phyloP scores from a whole-genome alignment of 2,329 filamentous ascomycete species.

The Fusarium avenaceum region DNA sequence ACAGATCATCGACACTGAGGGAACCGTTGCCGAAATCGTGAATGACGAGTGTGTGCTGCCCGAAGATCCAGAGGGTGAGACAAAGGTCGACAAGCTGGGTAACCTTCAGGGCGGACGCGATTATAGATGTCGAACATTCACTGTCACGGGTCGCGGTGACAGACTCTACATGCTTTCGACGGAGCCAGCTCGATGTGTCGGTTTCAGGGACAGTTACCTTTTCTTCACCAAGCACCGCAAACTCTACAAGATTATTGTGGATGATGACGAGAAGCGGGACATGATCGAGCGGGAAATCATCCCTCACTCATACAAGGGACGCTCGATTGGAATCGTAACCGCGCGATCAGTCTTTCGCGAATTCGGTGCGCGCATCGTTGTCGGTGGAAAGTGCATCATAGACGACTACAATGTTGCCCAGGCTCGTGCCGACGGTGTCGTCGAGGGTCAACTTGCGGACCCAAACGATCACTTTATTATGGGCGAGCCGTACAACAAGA shows the following conservation, averaged over 20 bases:
- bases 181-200: conserved; percentile 94
- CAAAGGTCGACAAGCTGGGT: conserved; percentile 92
- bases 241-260: conserved; percentile 97
- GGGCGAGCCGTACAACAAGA: conserved; percentile 95
- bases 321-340: conserved; percentile 96
- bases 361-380: conserved; percentile 93
- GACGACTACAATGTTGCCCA: conserved; percentile 91
- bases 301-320: conserved; percentile 97
- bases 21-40: conserved; percentile 89
- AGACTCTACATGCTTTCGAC: conserved; percentile 98
- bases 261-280: conserved; percentile 96
- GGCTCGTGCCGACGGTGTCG: conserved; percentile 79
- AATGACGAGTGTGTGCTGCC: conserved; percentile 93
- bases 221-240: conserved; percentile 99
- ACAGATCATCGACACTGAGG: conserved; percentile 92
- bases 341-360: conserved; percentile 97
- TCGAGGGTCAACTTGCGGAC: conserved; percentile 92
- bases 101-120: conserved; percentile 86
- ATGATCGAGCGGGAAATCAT: conserved; percentile 96
- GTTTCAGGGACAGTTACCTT: conserved; percentile 97
- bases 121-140: conserved; percentile 96
- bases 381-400: conserved; percentile 85
- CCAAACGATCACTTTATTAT: conserved; percentile 84
- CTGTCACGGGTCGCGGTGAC: conserved; percentile 84
- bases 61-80: conserved; percentile 88